phyloP scores from a whole-genome alignment of 306 rosid species.

The Pachyrhizus erosus region DNA sequence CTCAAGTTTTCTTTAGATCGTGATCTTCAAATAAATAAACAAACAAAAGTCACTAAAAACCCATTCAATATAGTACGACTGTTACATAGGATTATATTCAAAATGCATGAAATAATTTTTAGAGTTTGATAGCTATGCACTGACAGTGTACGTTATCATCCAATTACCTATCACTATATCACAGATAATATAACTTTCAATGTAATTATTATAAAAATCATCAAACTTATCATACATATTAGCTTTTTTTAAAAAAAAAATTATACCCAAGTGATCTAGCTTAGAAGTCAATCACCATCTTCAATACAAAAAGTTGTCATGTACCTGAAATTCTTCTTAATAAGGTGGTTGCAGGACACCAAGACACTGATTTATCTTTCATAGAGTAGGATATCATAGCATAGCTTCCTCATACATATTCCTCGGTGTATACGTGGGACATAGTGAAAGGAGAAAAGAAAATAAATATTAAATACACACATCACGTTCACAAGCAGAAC shows the following conservation, averaged over 20 bases:
- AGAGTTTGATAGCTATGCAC: too few relatives aligned
- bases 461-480: background rate
- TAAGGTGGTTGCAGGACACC: background rate
- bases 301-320: background rate
- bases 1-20: background rate
- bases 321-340: background rate
- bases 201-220: too few relatives aligned
- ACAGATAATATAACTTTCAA: background rate
- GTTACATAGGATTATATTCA: background rate
- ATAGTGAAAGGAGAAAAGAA: background rate
- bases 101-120: background rate
- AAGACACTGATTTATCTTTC: background rate
- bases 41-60: background rate
- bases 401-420: background rate
- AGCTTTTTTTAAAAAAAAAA: too few relatives aligned
- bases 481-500: conserved; percentile 1
- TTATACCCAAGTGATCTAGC: background rate
- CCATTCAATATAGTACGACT: background rate
- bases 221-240: too few relatives aligned
- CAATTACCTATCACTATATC: too few relatives aligned
- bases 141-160: too few relatives aligned
- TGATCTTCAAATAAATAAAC: background rate
- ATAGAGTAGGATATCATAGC: background rate
- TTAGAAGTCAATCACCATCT: background rate
- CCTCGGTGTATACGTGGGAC: background rate